These are phyloP conservation scores for Takakia lepidozioides DNA, from an alignment of 225 moss, liverwort and hornwort species.

Conservation along the genomic window DNA sequence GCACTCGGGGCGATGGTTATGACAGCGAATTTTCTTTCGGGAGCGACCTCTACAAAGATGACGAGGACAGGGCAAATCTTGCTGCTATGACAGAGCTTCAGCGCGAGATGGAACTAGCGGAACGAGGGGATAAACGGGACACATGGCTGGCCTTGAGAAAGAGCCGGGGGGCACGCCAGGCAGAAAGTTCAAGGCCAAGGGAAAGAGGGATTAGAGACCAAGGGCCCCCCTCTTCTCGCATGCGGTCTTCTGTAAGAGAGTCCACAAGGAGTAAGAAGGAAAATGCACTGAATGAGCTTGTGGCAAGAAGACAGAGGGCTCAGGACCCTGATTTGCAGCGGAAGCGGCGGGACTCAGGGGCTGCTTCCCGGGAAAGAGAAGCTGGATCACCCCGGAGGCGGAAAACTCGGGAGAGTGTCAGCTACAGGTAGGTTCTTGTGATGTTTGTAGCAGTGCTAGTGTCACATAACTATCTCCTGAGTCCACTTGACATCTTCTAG, in stretches of 20 bases:
- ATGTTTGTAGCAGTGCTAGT: too few species aligned
- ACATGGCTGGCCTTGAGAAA: conserved; percentile 82
- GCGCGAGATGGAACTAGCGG: conserved; percentile 82
- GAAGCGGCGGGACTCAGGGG: conserved; percentile 64
- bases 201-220: conserved; percentile 61
- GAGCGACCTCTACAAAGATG: conserved; percentile 93
- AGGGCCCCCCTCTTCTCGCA: conserved; percentile 88
- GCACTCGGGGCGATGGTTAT: conserved; percentile 63
- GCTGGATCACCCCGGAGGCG: conserved; percentile 38
- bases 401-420: conserved; percentile 42
- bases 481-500: too few species aligned
- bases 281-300: conserved; percentile 80
- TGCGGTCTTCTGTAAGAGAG: conserved; percentile 90
- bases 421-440: conserved; percentile 30
- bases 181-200: conserved; percentile 49
- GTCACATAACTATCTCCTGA: too few species aligned
- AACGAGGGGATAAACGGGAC: conserved; percentile 83
- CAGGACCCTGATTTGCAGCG: conserved; percentile 71
- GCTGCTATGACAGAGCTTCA: conserved; percentile 84
- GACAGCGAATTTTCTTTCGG: conserved; percentile 93
- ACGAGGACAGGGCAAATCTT: conserved; percentile 68
- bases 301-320: conserved; percentile 73
- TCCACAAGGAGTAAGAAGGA: conserved; percentile 78
- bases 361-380: conserved; percentile 42
- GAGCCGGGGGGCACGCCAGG: conserved; percentile 60